Conservation (phyloP, 108 stramenopile genomes). For the Skeletonema marinoi region DNA sequence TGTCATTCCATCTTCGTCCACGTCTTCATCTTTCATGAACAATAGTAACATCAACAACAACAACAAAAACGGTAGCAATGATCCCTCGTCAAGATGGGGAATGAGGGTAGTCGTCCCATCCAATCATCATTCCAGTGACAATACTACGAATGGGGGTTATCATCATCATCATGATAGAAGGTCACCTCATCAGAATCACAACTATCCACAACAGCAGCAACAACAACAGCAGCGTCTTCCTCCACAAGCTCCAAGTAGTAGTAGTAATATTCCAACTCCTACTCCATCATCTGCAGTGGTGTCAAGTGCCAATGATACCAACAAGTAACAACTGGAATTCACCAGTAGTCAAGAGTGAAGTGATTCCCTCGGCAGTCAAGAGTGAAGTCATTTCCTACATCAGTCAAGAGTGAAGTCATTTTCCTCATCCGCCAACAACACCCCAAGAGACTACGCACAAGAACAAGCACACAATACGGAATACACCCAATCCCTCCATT, state of each 20-base stretch:
- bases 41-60: too few relatives aligned
- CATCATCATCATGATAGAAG: too few relatives aligned
- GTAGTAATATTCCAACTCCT: background rate
- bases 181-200: background rate
- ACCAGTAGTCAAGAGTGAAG: background rate
- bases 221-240: background rate
- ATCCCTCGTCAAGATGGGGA: background rate
- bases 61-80: background rate
- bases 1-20: background rate
- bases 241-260: background rate
- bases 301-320: background rate
- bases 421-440: background rate
- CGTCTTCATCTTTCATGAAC: background rate
- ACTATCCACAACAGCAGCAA: background rate
- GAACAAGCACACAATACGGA: background rate
- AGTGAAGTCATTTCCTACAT: background rate
- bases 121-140: background rate
- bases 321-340: background rate
- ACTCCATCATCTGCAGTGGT: background rate
- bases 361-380: background rate
- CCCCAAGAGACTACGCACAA: background rate
- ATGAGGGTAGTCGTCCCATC: background rate
- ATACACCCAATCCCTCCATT: slow-evolving; percentile 45
- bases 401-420: background rate
- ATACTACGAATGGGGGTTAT: background rate